A percentile compares a stretch with the other conserved stretches of the same genome.
phyloP scores from a whole-genome alignment of 805 yeast genomes.

The Starmerella gropengiesseri region DNA sequence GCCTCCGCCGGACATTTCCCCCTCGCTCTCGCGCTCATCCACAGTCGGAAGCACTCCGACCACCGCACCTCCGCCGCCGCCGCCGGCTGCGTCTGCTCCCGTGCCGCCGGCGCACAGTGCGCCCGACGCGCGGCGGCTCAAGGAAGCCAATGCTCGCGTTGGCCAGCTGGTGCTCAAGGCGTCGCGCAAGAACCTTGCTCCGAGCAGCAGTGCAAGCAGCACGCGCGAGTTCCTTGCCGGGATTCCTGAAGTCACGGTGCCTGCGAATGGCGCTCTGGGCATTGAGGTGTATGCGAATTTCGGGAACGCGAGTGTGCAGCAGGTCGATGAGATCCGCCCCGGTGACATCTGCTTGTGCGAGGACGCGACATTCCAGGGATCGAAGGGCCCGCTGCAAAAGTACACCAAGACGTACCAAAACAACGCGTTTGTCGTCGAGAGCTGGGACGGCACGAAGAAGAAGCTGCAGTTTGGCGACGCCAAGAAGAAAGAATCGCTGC shows the following conservation, averaged over 20 bases:
- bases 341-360: constrained; percentile 78
- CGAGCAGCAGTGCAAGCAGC: constrained; percentile 2
- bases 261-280: constrained; percentile 36
- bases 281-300: constrained; percentile 51
- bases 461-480: constrained; percentile 31
- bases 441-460: constrained; percentile 59
- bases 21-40: neutral
- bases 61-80: constrained; percentile 24
- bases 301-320: constrained; percentile 41
- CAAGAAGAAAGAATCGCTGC: constrained; percentile 52
- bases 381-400: constrained; percentile 43
- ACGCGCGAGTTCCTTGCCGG: neutral
- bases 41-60: neutral
- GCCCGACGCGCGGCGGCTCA: constrained; percentile 35
- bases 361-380: constrained; percentile 62
- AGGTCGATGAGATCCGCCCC: constrained; percentile 53
- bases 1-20: neutral
- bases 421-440: constrained; percentile 48
- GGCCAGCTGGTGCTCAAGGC: constrained; percentile 43
- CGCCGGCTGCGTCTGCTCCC: constrained; percentile 25
- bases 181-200: constrained; percentile 23
- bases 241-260: neutral
- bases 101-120: neutral
- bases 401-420: constrained; percentile 55
- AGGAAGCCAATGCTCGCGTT: constrained; percentile 37